Evolutionary conservation across 768 basidiomycete species (phyloP), one percentile per base, ranked within the genome.

Genomic region (Austroboletus festivus): DNA sequence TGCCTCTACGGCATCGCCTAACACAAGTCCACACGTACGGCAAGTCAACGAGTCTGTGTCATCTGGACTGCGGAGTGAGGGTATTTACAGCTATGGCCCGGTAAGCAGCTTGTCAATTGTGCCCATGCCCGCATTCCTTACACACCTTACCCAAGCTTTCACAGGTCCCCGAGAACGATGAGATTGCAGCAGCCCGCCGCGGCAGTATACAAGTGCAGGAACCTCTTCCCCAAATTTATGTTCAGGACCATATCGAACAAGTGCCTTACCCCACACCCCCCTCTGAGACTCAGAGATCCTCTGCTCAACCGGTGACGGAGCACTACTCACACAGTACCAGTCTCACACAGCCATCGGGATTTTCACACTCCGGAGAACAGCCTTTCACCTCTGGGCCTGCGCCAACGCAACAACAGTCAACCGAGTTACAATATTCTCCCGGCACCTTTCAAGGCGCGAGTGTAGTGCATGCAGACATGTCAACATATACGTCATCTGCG

Each of bases 1-100:
- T 15, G 58, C 72, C 2, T 75, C 75, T 19, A 76, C 75, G 4
- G 62, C 74, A 20, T 74, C 75, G 1, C 71, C 76, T 7, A 64
- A 64, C 20, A 65, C 63, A 12, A 70, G 67, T 51, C 67, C 73
- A 20, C 67, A 56, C 44, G 33, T 56, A 30, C 62, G 57, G 21
- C 51, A 61, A 12, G 52, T 52, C 39, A 64, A 60, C 16, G 61
- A 69, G 9, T 30, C 55, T 5, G 22, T 28, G 15, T 55, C 63
- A 15, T 58, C 62, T 5, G 48, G 41, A 2, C 28, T 67, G 33
- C 67, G 60, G 19, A 58, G 50, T 30, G 65, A 65, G 2, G 16
- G 49, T 8, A 43, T 66, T 20, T 69, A 63, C 38, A 65, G 64
- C 3, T 67, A 55, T 33, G 19, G 58, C 35, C 21, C 53, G 42